Conservation (phyloP, 192 early-diverging fungal species). For the Paraglomus occultum region DNA sequence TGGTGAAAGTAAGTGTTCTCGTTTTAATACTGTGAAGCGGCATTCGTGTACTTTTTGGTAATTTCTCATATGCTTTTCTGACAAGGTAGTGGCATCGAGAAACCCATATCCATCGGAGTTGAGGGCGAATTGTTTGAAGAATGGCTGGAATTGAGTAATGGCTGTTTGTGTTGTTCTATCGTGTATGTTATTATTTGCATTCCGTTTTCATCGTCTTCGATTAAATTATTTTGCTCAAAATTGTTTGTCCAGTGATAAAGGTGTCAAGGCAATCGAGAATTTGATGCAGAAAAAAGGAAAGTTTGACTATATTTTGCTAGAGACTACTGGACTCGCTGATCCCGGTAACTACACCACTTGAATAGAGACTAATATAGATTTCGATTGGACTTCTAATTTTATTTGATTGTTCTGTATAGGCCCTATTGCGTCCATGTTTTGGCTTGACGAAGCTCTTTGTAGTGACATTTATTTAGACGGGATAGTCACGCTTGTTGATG, state of each 20-base stretch:
- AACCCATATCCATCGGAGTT: conserved; percentile 78
- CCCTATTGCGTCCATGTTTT: conserved; percentile 93
- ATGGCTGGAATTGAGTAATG: conserved; percentile 97
- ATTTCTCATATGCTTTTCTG: background rate
- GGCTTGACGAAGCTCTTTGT: conserved; percentile 93
- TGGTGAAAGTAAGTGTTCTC: conserved; percentile 63
- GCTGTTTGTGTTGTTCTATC: conserved; percentile 96
- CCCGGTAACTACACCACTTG: conserved; percentile 33
- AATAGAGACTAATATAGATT: background rate
- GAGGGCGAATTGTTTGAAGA: conserved; percentile 87
- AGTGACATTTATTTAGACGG: conserved; percentile 90
- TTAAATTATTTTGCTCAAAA: background rate
- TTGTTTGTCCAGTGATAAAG: conserved; percentile 68
- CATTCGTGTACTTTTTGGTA: background rate
- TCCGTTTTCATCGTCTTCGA: background rate
- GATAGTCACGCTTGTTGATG: conserved; percentile 84
- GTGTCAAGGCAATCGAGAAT: conserved; percentile 90
- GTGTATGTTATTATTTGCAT: conserved; percentile 62
- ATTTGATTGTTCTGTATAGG: conserved; percentile 43
- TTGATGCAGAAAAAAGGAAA: conserved; percentile 88
- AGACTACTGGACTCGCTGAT: conserved; percentile 87
- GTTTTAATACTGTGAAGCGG: background rate
- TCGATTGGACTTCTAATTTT: background rate
- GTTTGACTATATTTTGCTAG: conserved; percentile 95
- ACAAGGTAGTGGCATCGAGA: conserved; percentile 87